Evolutionary conservation across 225 moss, liverwort and hornwort genomes (phyloP), one percentile per base, ranked within the genome.

Genomic region (Sphagnum contortum): DNA sequence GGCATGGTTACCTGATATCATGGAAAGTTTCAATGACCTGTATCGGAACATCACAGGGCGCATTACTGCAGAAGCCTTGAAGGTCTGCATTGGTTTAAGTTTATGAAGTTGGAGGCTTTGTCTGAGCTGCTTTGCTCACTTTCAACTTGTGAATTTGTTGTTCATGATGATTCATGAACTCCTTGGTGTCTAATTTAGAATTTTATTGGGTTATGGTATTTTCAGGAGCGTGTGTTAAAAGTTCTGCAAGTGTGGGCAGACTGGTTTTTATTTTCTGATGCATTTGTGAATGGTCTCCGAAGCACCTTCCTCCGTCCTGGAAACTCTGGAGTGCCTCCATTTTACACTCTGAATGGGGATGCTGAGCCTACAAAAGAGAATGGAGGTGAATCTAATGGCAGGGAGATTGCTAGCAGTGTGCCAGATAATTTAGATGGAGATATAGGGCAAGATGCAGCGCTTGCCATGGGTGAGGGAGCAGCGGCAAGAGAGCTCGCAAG

Each of bases 221-320:
- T 3, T 77, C 98, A 99, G 98, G 98, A 99, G 79, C 92, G 98
- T 14, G 98, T 99, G 48, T 64, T 99, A 76, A 99, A 99, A 84
- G 91, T 93, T 57, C 83, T 99, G 47, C 98, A 99, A 73, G 93
- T 99, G 56, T 99, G 98, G 98, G 87, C 98, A 55, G 98, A 99
- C 72, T 99, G 98, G 98, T 99, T 99, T 82, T 75, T 99, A 57
- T 99, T 99, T 77, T 99, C 98, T 82, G 98, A 99, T 77, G 89
- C 98, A 44, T 99, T 87, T 72, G 91, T 99, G 62, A 88, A 86
- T 79, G 98, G 98, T 52, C 79, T 99, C 76, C 87, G 98, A 71
- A 93, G 93, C 64, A 93, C 98, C 60, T 99, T 99, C 67, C 76
- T 93, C 65, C 85, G 98, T 62, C 87, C 93, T 48, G 89, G 91